Percentiles rank a stretch among this genome's conserved stretches.
Evolutionary conservation across 352 stramenopile species (phyloP).

Genomic region (Phytophthora podocarpi): DNA sequence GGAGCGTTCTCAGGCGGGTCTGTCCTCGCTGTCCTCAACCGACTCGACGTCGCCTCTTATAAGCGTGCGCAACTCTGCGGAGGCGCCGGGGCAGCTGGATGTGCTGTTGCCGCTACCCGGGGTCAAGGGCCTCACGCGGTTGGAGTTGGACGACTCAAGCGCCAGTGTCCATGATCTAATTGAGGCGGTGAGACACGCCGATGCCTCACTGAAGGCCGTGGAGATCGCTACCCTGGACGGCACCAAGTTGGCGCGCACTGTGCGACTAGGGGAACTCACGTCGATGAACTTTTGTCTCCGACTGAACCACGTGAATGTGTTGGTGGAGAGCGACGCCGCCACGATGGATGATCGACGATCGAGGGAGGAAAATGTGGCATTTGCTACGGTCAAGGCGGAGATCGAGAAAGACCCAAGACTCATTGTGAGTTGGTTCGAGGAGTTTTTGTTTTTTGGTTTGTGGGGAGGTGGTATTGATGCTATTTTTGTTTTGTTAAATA

Average conservation of each 20-base stretch:
- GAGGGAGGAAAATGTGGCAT: slow-evolving; percentile 56
- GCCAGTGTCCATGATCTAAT: slow-evolving; percentile 59
- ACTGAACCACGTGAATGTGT: slow-evolving; percentile 68
- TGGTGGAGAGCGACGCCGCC: slow-evolving; percentile 51
- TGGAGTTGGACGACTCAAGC: slow-evolving; percentile 46
- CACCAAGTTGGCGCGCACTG: slow-evolving; percentile 68
- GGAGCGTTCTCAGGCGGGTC: slow-evolving; percentile 19
- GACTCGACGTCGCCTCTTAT: slow-evolving; percentile 35
- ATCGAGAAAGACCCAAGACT: slow-evolving; percentile 65
- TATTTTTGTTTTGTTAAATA: slow-evolving; percentile 3
- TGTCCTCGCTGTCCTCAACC: not conserved
- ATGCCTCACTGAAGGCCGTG: slow-evolving; percentile 66
- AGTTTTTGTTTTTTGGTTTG: slow-evolving; percentile 1
- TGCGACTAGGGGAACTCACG: slow-evolving; percentile 64
- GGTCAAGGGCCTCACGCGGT: slow-evolving; percentile 50
- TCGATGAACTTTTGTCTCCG: slow-evolving; percentile 72
- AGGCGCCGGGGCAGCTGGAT: slow-evolving; percentile 44
- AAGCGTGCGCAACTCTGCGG: slow-evolving; percentile 52
- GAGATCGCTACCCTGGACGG: slow-evolving; percentile 71
- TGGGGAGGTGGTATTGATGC: not conserved
- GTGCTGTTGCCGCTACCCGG: slow-evolving; percentile 70
- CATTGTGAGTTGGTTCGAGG: slow-evolving; percentile 34
- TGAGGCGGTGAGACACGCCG: slow-evolving; percentile 50
- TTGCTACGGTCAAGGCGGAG: slow-evolving; percentile 67
- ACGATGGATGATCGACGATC: slow-evolving; percentile 33